Evolutionary conservation across 1,139 yeast species (phyloP).

Genomic region (Tardiomyces blankii): DNA sequence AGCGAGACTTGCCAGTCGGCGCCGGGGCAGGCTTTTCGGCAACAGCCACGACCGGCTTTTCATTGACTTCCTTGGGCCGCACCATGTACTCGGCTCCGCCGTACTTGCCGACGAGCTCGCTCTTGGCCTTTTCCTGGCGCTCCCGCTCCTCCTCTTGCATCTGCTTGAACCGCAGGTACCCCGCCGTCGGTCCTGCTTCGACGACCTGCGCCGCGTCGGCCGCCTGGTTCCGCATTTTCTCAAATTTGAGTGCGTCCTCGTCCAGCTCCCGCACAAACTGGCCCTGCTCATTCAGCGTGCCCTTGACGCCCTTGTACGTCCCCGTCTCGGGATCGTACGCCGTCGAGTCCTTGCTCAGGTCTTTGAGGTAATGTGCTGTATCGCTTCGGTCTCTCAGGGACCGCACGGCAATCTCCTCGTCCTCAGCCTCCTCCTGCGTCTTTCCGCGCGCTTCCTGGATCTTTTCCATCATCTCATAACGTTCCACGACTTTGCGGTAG

Average conservation of each 20-base stretch:
- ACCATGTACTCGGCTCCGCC: constrained; percentile 24
- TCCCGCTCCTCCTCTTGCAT: constrained; percentile 26
- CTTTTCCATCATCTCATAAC: constrained; percentile 34
- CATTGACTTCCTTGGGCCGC: constrained; percentile 18
- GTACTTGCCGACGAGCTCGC: constrained; percentile 31
- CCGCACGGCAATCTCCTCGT: constrained; percentile 9
- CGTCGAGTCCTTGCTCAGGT: constrained; percentile 24
- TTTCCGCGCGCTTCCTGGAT: constrained; percentile 9
- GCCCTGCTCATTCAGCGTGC: constrained; percentile 38
- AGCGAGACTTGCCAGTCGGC: constrained; percentile 19
- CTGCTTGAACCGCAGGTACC: constrained; percentile 35
- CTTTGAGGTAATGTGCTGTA: constrained; percentile 39
- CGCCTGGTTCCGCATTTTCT: constrained; percentile 40
- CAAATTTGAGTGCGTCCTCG: constrained; percentile 43
- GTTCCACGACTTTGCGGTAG: constrained; percentile 40
- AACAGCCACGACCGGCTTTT: constrained; percentile 12
- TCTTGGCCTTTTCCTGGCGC: constrained; percentile 23
- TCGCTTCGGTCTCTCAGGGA: constrained; percentile 41
- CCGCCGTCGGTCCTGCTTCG: constrained; percentile 53
- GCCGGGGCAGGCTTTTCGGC: constrained; percentile 17
- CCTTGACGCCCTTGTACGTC: constrained; percentile 18
- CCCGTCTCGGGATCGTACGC: constrained; percentile 41
- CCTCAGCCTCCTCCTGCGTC: constrained; percentile 7
- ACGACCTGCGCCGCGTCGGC: constrained; percentile 33
- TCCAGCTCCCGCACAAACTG: constrained; percentile 42